Percentiles rank a stretch among this genome's conserved stretches.
Conservation (phyloP, 2,329 filamentous ascomycete species). For the Huntiella moniliformis region DNA sequence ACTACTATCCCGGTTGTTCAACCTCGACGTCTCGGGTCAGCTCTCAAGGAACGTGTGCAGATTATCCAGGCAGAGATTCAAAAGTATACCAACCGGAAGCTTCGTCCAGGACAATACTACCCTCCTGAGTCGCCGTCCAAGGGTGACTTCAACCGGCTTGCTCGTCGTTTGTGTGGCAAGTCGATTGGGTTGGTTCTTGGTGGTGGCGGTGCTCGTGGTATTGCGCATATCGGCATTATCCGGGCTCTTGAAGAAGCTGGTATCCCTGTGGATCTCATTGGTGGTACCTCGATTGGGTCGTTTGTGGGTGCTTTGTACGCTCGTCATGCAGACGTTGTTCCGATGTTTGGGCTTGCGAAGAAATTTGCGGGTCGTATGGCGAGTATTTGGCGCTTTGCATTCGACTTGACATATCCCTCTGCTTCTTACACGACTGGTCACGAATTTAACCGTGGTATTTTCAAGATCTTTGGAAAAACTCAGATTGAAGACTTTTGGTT, state of each 20-base stretch:
- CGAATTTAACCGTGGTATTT: constrained; percentile 96
- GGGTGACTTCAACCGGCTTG: constrained; percentile 87
- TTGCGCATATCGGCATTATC: constrained; percentile 86
- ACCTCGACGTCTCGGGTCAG: constrained; percentile 62
- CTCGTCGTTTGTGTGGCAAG: constrained; percentile 76
- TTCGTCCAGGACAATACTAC: constrained; percentile 77
- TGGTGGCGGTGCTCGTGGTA: constrained; percentile 79
- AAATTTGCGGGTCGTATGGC: constrained; percentile 98
- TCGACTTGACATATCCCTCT: constrained; percentile 90
- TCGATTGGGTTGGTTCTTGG: constrained; percentile 88
- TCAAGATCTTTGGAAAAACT: constrained; percentile 91
- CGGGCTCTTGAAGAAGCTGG: constrained; percentile 88
- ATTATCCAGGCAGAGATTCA: constrained; percentile 93
- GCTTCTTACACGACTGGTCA: constrained; percentile 96
- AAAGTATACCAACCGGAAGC: constrained; percentile 86
- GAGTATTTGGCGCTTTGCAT: constrained; percentile 94
- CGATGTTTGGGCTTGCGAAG: constrained; percentile 91
- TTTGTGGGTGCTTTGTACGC: constrained; percentile 94
- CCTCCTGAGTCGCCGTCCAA: constrained; percentile 86
- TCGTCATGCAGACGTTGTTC: constrained; percentile 86
- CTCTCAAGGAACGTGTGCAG: constrained; percentile 81
- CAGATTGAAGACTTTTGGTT: constrained; percentile 99
- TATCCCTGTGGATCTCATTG: constrained; percentile 86
- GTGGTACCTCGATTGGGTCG: constrained; percentile 87
- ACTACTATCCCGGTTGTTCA: constrained; percentile 8